Evolutionary conservation across 2,329 filamentous ascomycete genomes (phyloP), one percentile per base, ranked within the genome.

Genomic region (Lasiodiplodia gonubiensis): DNA sequence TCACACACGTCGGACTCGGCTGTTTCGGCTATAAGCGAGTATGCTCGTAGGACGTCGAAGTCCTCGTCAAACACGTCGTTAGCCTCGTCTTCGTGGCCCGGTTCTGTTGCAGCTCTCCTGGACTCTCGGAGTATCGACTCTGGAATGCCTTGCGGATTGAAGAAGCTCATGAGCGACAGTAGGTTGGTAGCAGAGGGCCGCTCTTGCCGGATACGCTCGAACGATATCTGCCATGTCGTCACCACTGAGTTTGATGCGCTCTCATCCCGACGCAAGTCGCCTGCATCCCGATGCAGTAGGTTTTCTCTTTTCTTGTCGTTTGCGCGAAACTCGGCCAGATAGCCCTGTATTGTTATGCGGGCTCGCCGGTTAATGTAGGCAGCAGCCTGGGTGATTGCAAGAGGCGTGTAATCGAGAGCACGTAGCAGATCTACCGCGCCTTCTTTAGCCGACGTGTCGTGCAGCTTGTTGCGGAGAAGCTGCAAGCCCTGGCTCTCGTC

Each of bases 111-210:
- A 16, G n/a, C 23, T 10, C 6, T 69, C 69, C 2, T 70, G 21
- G 8, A 71, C 67, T 54, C 70, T 52, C 69, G 69, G 52, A 83
- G 64, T 23, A 80, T 66, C n/a, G 39, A 69, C 35, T 77, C 74
- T 0, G 79, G 78, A 30, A 84, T 83, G 7, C 75, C 78, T 69
- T 83, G 78, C 27, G 74, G 73, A 61, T 85, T 76, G 69, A 82
- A 85, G 67, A 82, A 80, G 74, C 81, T 82, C 79, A 85, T 80
- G 5, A 85, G 74, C 1, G 80, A 81, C 0, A 85, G 69, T 10
- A 85, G 70, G 18, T 81, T 70, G 2, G 81, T 75, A 10, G 83
- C 83, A 4, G 74, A 51, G 0, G 68, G 68, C n/a, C 18, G 65
- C 39, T 30, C 67, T 1, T 70, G 68, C 11, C 73, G 76, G 48